A percentile compares a stretch with the other conserved stretches of the same genome.
Conservation (phyloP, 441 rosid species). For the Corymbia calophylla region DNA sequence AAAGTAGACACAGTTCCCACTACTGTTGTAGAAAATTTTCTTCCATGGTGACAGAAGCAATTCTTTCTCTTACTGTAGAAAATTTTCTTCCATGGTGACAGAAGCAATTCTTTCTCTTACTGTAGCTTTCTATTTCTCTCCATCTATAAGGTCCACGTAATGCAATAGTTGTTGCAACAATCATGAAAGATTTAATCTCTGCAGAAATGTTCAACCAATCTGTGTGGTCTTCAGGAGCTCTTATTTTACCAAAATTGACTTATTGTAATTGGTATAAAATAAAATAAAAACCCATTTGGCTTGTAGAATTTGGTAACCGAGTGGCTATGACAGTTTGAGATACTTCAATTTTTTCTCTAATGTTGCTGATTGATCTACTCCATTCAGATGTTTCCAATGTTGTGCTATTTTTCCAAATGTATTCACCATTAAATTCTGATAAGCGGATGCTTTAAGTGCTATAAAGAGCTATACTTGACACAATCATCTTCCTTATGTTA, state of each 20-base stretch:
- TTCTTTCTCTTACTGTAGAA: background rate
- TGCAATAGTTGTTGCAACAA: background rate
- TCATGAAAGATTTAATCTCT: background rate
- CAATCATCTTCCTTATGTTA: background rate
- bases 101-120: background rate
- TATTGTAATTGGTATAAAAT: background rate
- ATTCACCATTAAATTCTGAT: background rate
- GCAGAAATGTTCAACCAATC: background rate
- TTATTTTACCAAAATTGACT: background rate
- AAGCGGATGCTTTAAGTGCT: background rate
- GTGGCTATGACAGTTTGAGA: background rate
- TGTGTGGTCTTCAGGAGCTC: background rate
- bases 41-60: background rate
- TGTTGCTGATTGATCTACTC: background rate
- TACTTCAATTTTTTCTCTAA: background rate
- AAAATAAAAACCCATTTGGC: background rate
- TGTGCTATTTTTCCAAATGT: background rate
- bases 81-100: background rate
- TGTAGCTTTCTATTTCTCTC: background rate
- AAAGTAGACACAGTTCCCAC: background rate
- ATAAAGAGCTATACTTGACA: background rate
- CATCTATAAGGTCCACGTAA: background rate
- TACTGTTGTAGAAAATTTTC: background rate
- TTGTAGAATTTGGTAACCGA: background rate
- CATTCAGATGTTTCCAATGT: background rate